Conservation (phyloP, 257 asterid genomes). For the Solanum gandarillasii region DNA sequence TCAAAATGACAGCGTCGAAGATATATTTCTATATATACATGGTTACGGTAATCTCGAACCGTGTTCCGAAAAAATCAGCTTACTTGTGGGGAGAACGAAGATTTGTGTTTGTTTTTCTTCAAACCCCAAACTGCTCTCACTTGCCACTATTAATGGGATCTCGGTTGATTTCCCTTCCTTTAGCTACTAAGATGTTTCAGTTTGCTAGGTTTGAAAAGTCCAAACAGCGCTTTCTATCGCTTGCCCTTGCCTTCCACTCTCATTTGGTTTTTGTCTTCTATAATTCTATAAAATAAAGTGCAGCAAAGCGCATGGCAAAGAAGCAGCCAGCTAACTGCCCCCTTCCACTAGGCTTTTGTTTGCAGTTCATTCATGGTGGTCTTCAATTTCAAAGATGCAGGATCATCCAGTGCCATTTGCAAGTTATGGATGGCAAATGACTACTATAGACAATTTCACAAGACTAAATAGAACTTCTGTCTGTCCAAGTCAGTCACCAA, state of each 20-base stretch:
- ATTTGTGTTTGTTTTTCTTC: neutral
- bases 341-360: neutral
- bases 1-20: neutral
- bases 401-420: neutral
- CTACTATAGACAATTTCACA: neutral
- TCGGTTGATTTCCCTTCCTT: neutral
- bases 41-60: neutral
- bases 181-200: neutral
- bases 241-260: neutral
- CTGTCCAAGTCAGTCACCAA: neutral
- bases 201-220: neutral
- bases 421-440: neutral
- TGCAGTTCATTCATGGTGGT: neutral
- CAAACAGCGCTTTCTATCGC: neutral
- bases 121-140: neutral
- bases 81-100: neutral
- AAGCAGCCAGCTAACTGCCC: neutral
- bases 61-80: neutral
- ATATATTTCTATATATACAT: neutral
- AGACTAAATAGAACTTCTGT: neutral
- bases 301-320: neutral
- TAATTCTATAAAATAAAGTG: neutral
- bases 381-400: neutral
- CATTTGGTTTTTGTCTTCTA: neutral
- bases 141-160: neutral